Percentiles rank a stretch among this genome's conserved stretches.
Evolutionary conservation across 2,329 filamentous ascomycete genomes (phyloP).

Genomic region (Helicocarpus griseus): DNA sequence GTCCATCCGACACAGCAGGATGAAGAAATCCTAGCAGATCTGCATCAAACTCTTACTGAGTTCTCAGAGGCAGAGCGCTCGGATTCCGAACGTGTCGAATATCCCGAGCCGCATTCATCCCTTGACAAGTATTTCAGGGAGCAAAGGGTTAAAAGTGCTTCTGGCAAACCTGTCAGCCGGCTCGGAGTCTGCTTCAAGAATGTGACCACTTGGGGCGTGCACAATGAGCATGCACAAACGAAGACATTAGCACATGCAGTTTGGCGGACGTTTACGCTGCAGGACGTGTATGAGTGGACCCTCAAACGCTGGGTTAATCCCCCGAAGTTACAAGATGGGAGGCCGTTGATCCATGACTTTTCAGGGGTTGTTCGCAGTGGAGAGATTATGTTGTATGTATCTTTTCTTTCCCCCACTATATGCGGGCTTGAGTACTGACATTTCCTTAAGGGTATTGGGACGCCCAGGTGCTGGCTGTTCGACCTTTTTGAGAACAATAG

Average conservation of each 20-base stretch:
- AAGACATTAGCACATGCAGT: conserved; percentile 61
- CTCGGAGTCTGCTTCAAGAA: conserved; percentile 65
- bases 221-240: conserved; percentile 52
- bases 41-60: conserved; percentile 23
- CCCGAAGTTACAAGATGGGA: conserved; percentile 35
- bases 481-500: conserved; percentile 73
- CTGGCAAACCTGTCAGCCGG: conserved; percentile 44
- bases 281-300: conserved; percentile 51
- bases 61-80: conserved; percentile 11
- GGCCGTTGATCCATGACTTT: conserved; percentile 52
- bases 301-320: conserved; percentile 40
- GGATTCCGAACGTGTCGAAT: conserved; percentile 4
- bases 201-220: conserved; percentile 59
- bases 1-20: conserved; percentile 23
- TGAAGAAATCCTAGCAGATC: conserved; percentile 22
- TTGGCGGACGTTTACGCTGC: conserved; percentile 64
- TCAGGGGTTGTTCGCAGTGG: conserved; percentile 55
- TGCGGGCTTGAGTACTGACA: background rate
- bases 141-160: conserved; percentile 52
- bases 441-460: conserved; percentile 42
- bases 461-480: conserved; percentile 61
- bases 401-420: background rate
- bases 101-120: conserved; percentile 46
- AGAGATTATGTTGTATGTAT: conserved; percentile 52
- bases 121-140: conserved; percentile 59